phyloP scores from a whole-genome alignment of 371 early-diverging fungal species.

The Apophysomyces variabilis region DNA sequence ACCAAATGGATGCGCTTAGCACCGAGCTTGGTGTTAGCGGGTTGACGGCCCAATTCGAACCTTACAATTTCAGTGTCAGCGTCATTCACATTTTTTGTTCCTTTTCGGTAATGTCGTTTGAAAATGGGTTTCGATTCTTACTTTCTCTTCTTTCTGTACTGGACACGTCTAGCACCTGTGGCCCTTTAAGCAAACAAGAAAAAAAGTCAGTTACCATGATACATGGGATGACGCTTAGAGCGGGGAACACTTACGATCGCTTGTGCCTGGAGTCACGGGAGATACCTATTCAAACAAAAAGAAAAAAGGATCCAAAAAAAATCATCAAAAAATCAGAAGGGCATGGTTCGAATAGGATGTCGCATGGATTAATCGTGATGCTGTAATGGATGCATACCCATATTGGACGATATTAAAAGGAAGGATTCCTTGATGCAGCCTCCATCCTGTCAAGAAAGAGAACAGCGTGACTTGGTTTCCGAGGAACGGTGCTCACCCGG shows the following conservation, averaged over 20 bases:
- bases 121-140: background rate
- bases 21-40: constrained; percentile 98
- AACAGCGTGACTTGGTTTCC: constrained; percentile 3
- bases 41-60: constrained; percentile 98
- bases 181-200: background rate
- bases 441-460: background rate
- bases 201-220: background rate
- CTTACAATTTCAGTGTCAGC: constrained; percentile 47
- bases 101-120: background rate
- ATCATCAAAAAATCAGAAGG: background rate
- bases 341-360: background rate
- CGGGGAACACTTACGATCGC: constrained; percentile 4
- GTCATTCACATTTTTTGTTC: background rate
- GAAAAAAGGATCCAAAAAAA: too few relatives aligned
- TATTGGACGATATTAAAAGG: constrained; percentile 10
- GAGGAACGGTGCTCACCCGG: constrained; percentile 1
- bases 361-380: constrained; percentile 4
- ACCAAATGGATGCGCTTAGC: constrained; percentile 92
- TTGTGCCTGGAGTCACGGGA: constrained; percentile 12
- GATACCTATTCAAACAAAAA: constrained; percentile 6
- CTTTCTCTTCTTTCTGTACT: constrained; percentile 12
- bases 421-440: constrained; percentile 5
- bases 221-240: background rate
- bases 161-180: constrained; percentile 8
- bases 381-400: constrained; percentile 11